phyloP scores from a whole-genome alignment of 108 stramenopile species.

The Seminavis robusta region DNA sequence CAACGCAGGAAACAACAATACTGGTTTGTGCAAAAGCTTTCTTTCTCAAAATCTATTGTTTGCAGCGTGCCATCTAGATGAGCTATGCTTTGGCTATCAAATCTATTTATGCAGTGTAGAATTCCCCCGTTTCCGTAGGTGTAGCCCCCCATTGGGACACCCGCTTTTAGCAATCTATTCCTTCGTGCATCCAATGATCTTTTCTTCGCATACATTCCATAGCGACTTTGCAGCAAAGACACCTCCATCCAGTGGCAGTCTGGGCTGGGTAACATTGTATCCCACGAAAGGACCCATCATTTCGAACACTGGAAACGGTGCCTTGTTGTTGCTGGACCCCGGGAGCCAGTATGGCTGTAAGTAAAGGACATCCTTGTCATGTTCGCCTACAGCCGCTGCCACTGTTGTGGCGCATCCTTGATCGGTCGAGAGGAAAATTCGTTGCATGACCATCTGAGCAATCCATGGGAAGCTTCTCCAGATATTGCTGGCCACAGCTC shows the following conservation, averaged over 20 bases:
- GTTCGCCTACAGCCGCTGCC: conserved; percentile 36
- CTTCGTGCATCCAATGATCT: no score
- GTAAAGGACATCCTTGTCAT: conserved; percentile 26
- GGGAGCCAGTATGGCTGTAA: conserved; percentile 57
- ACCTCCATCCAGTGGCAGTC: conserved; percentile 33
- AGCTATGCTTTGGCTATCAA: no score
- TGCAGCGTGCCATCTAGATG: no score
- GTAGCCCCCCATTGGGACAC: no score
- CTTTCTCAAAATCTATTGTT: no score
- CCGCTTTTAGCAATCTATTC: no score
- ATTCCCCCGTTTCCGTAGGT: no score
- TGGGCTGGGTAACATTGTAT: conserved; percentile 33
- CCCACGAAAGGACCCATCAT: conserved; percentile 61
- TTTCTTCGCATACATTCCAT: conserved; percentile 37
- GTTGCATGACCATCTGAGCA: conserved; percentile 19
- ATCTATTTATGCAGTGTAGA: no score
- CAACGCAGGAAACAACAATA: no score
- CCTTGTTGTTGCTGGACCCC: neutral
- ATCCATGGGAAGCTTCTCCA: conserved; percentile 21
- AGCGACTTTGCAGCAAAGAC: conserved; percentile 18
- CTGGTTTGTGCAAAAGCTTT: no score
- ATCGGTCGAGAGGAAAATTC: conserved; percentile 39
- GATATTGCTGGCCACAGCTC: neutral
- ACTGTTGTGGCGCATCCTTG: conserved; percentile 43
- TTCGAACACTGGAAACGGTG: conserved; percentile 42